phyloP scores from a whole-genome alignment of 345 rosid genomes.

The Eucalyptus curtisii region DNA sequence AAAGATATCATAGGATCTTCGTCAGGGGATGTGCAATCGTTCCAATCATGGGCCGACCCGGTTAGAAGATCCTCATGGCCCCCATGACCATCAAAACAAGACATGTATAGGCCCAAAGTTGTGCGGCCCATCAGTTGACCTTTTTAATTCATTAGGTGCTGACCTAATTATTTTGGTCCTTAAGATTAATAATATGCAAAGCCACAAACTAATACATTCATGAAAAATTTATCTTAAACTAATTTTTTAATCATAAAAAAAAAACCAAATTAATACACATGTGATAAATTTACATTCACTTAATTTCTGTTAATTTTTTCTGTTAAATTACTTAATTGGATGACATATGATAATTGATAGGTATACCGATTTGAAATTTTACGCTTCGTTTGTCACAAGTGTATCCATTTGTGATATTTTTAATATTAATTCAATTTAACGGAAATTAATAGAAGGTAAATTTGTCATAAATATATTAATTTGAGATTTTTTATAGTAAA shows the following conservation, averaged over 20 bases:
- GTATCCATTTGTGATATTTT: too few species aligned
- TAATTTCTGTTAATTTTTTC: accelerated
- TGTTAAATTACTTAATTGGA: too few species aligned
- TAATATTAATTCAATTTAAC: too few species aligned
- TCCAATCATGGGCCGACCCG: neutral
- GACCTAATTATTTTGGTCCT: neutral
- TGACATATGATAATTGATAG: accelerated
- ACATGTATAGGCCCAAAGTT: neutral
- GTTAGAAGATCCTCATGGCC: neutral
- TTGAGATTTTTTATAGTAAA: too few species aligned
- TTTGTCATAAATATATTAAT: too few species aligned
- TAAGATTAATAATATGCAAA: too few species aligned
- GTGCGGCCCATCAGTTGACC: neutral
- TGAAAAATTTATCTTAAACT: too few species aligned
- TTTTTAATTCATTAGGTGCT: neutral
- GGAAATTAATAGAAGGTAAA: accelerated
- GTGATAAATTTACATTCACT: accelerated
- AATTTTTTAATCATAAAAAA: too few species aligned
- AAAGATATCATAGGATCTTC: neutral
- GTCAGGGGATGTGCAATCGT: neutral
- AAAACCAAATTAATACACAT: accelerated
- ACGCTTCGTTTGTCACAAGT: too few species aligned
- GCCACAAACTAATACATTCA: too few species aligned
- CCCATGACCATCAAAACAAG: neutral
- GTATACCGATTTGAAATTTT: too few species aligned